Conservation (phyloP, 2,329 filamentous ascomycete genomes). For the Penicillium paneum region DNA sequence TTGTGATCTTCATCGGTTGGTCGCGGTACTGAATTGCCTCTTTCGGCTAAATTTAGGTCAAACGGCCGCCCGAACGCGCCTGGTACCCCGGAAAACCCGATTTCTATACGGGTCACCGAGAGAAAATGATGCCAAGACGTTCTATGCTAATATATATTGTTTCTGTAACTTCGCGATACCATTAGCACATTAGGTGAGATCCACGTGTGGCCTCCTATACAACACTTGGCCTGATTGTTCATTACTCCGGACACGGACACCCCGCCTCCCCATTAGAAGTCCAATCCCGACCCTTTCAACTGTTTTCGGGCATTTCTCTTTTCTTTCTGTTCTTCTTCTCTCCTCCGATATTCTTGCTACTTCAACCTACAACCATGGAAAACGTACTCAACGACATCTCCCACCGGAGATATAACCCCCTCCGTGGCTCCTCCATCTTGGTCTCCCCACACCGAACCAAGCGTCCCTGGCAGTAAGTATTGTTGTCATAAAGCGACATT, state of each 20-base stretch:
- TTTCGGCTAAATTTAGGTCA: neutral
- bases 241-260: slow-evolving; percentile 18
- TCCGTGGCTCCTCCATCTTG: slow-evolving; percentile 85
- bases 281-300: slow-evolving; percentile 1
- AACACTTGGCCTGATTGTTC: neutral
- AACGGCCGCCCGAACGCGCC: neutral
- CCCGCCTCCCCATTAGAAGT: slow-evolving; percentile 22
- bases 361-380: slow-evolving; percentile 55
- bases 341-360: slow-evolving; percentile 3
- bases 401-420: slow-evolving; percentile 87
- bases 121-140: slow-evolving; percentile 7
- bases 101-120: slow-evolving; percentile 23
- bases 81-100: slow-evolving; percentile 17
- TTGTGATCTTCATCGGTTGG: neutral
- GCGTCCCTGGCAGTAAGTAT: slow-evolving; percentile 89
- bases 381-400: slow-evolving; percentile 91
- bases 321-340: slow-evolving; percentile 1
- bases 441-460: slow-evolving; percentile 96
- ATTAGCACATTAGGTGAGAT: neutral
- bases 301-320: slow-evolving; percentile 2
- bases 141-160: neutral
- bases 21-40: neutral
- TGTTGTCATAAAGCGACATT: neutral
- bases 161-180: neutral
- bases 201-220: neutral